These are phyloP conservation scores for Hyphopichia buzzinii DNA, from an alignment of 1,139 yeast species.

Conservation along the genomic window DNA sequence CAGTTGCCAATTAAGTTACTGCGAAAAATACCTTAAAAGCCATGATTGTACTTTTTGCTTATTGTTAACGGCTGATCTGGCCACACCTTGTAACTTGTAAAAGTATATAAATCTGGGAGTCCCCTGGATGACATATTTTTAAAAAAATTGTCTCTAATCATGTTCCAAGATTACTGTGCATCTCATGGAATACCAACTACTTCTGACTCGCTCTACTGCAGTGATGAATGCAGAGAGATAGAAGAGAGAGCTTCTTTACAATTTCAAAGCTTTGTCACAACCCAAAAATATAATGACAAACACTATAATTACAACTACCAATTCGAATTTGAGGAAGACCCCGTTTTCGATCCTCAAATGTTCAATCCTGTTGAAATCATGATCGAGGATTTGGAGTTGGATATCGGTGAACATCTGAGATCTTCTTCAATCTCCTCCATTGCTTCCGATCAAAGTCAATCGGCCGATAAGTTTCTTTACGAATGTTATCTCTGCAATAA, in stretches of 20 bases:
- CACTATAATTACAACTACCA: conserved; percentile 3
- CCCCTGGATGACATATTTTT: background rate
- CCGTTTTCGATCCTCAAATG: conserved; percentile 8
- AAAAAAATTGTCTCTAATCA: conserved; percentile 2
- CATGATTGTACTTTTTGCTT: background rate
- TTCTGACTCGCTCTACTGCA: conserved; percentile 17
- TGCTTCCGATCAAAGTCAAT: conserved; percentile 2
- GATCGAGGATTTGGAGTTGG: conserved; percentile 1
- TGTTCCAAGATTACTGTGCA: conserved; percentile 21
- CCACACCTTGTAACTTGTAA: background rate
- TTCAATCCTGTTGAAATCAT: conserved; percentile 2
- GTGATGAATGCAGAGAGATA: conserved; percentile 16
- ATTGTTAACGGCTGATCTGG: background rate
- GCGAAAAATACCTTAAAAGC: background rate
- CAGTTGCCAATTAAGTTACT: background rate
- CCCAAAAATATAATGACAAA: background rate
- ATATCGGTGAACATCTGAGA: background rate
- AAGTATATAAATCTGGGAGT: background rate
- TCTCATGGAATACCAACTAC: conserved; percentile 17
- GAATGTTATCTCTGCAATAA: conserved; percentile 12
- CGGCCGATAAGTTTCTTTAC: conserved; percentile 8
- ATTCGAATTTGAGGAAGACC: conserved; percentile 2
- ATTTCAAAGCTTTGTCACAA: background rate
- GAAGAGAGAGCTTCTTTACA: conserved; percentile 10
- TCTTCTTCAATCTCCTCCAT: conserved; percentile 11